Evolutionary conservation across 371 early-diverging fungal species (phyloP).

Genomic region (Actinomortierella ambigua): DNA sequence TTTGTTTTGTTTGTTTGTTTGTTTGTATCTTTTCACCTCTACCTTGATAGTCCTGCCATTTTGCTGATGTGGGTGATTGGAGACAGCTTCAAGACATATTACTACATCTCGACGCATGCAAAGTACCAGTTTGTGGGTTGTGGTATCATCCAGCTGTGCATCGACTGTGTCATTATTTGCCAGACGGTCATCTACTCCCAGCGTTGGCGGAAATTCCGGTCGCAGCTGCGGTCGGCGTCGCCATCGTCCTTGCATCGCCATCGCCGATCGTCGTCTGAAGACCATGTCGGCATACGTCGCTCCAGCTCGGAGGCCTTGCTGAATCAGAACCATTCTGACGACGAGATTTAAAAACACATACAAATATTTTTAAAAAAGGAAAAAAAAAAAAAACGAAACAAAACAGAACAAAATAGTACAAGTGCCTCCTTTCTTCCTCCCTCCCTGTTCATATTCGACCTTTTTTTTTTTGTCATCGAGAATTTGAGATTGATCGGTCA

Average conservation of each 20-base stretch:
- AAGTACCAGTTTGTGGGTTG: slow-evolving; percentile 72
- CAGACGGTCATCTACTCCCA: slow-evolving; percentile 58
- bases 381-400: background rate
- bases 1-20: background rate
- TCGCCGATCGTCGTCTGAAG: no score
- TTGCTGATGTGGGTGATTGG: slow-evolving; percentile 58
- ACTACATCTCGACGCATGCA: slow-evolving; percentile 57
- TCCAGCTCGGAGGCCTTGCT: no score
- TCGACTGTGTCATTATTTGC: slow-evolving; percentile 60
- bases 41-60: slow-evolving; percentile 44
- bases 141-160: slow-evolving; percentile 62
- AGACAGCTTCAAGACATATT: slow-evolving; percentile 68
- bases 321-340: no score
- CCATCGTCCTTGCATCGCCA: no score
- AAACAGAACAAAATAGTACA: background rate
- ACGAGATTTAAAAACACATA: background rate
- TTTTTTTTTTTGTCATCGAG: no score
- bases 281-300: no score
- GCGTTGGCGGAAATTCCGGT: slow-evolving; percentile 18
- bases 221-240: background rate
- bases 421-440: background rate
- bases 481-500: no score
- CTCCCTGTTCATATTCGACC: no score
- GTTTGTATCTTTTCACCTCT: background rate
- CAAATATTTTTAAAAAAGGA: background rate